phyloP scores from a whole-genome alignment of 176 grass and related monocot genomes.

The Eragrostis curvula region DNA sequence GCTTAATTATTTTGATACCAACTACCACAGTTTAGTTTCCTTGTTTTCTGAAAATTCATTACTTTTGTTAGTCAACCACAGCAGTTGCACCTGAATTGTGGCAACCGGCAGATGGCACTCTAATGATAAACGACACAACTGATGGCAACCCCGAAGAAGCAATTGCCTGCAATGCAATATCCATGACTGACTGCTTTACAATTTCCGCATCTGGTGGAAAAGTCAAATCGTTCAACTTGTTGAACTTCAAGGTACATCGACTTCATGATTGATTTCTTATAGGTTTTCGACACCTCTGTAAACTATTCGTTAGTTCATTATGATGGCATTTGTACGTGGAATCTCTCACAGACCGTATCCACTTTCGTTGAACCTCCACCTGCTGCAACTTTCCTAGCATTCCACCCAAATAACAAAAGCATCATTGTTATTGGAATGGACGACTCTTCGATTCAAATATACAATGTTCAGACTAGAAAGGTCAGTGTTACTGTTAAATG shows the following conservation, averaged over 20 bases:
- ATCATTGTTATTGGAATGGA: constrained; percentile 67
- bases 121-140: constrained; percentile 74
- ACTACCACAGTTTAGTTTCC: constrained; percentile 4
- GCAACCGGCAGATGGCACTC: constrained; percentile 70
- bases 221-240: constrained; percentile 83
- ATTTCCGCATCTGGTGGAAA: constrained; percentile 94
- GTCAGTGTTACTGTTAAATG: neutral
- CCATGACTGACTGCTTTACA: too few relatives aligned
- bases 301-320: neutral
- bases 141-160: constrained; percentile 73
- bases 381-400: constrained; percentile 62
- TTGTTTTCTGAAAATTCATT: constrained; percentile 12
- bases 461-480: constrained; percentile 50
- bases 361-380: constrained; percentile 67
- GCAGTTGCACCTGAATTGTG: constrained; percentile 64
- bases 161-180: constrained; percentile 76
- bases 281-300: neutral
- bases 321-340: neutral
- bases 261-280: neutral
- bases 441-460: constrained; percentile 64
- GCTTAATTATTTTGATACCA: too few relatives aligned
- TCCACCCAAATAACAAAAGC: constrained; percentile 54
- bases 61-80: constrained; percentile 59
- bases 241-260: constrained; percentile 71
- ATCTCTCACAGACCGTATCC: constrained; percentile 44